Conservation (phyloP, 495 filamentous ascomycete species). For the Jackrogersella minutella region DNA sequence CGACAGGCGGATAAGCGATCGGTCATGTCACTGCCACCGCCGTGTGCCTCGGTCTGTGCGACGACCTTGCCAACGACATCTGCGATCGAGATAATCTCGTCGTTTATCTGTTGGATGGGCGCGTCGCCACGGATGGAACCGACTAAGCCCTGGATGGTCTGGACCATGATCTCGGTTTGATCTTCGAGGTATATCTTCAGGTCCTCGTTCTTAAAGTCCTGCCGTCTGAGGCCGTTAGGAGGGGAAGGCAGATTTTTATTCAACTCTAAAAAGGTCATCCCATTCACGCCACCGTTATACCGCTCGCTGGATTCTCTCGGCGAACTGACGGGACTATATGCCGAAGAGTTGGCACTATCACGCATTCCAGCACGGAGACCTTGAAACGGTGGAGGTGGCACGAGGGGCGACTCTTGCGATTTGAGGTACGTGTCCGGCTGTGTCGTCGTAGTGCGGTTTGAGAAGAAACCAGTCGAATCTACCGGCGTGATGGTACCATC, state of each 20-base stretch:
- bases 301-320: constrained; percentile 57
- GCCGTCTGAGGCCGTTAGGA: constrained; percentile 44
- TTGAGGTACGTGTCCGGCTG: constrained; percentile 45
- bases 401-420: constrained; percentile 42
- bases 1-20: constrained; percentile 69
- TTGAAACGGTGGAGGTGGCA: constrained; percentile 58
- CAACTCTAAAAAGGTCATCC: constrained; percentile 44
- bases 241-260: constrained; percentile 49
- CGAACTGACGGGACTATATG: constrained; percentile 63
- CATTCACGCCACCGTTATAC: constrained; percentile 46
- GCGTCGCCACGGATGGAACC: constrained; percentile 77
- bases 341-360: constrained; percentile 59
- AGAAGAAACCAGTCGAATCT: constrained; percentile 62
- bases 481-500: constrained; percentile 65
- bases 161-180: constrained; percentile 80
- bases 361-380: constrained; percentile 52
- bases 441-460: constrained; percentile 50
- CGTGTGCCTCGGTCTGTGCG: constrained; percentile 67
- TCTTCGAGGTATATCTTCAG: constrained; percentile 84
- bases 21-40: constrained; percentile 68
- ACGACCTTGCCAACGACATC: constrained; percentile 75
- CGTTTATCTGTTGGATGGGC: constrained; percentile 69
- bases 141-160: constrained; percentile 83
- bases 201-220: constrained; percentile 69
- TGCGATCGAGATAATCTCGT: constrained; percentile 75